These are phyloP conservation scores for Plasmodium fragile DNA, from an alignment of 169 alveolate genomes.

Conservation along the genomic window DNA sequence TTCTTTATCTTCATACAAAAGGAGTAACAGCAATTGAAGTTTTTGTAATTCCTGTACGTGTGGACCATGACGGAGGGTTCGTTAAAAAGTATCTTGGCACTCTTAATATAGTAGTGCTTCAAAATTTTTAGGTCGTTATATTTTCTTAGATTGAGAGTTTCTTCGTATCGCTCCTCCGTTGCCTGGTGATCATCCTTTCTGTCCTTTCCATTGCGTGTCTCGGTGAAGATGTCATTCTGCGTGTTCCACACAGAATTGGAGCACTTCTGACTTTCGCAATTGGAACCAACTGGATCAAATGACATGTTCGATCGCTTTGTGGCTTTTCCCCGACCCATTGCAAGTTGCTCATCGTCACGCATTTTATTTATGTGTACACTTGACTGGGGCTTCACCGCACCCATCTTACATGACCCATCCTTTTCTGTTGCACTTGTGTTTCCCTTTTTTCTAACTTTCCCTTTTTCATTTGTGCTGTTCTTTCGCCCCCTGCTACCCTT, in stretches of 20 bases:
- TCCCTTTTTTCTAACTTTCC: neutral
- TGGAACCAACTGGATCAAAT: neutral
- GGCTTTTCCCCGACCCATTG: neutral
- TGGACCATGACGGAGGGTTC: constrained; percentile 89
- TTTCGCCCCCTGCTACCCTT: neutral
- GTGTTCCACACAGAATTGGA: neutral
- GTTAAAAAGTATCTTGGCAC: constrained; percentile 88
- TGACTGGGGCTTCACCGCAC: neutral
- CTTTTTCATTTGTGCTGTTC: neutral
- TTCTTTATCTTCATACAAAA: constrained; percentile 78
- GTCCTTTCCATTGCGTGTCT: neutral
- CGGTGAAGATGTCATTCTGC: neutral
- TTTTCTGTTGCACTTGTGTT: neutral
- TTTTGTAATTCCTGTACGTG: constrained; percentile 40
- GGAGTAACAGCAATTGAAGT: constrained; percentile 73
- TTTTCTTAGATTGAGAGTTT: neutral
- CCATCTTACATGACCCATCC: neutral
- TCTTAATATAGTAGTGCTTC: constrained; percentile 82
- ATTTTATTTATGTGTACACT: neutral
- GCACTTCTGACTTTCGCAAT: neutral
- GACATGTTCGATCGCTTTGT: neutral
- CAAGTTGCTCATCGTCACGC: neutral
- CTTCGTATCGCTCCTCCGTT: neutral
- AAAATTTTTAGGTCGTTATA: constrained; percentile 80
- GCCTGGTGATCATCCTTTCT: neutral